These are phyloP conservation scores for Ambrosia hybrid DNA, from an alignment of 140 eudicot genomes.

Conservation along the genomic window DNA sequence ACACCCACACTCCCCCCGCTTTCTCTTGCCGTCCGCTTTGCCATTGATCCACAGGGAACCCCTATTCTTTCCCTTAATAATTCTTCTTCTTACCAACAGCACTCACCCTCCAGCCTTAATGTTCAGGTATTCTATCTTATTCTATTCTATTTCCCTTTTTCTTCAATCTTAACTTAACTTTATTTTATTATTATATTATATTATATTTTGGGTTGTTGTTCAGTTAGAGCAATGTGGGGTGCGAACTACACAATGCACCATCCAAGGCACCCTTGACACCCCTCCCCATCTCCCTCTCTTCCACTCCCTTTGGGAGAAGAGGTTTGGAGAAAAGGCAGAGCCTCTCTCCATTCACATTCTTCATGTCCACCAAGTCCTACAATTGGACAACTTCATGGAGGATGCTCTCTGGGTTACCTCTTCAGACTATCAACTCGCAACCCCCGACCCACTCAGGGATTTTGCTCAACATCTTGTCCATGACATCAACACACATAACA, in stretches of 20 bases:
- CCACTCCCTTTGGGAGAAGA: conserved; percentile 48
- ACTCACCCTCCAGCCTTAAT: conserved; percentile 57
- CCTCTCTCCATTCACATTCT: conserved; percentile 53
- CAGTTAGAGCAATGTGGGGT: conserved; percentile 49
- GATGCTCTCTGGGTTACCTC: conserved; percentile 80
- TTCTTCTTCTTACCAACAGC: conserved; percentile 22
- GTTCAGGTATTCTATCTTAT: conserved; percentile 29
- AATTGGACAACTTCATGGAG: conserved; percentile 25
- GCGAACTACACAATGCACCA: conserved; percentile 87
- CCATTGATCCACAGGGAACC: conserved; percentile 76
- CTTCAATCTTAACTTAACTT: too few relatives aligned
- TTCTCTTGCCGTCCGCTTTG: conserved; percentile 75
- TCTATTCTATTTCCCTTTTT: too few relatives aligned
- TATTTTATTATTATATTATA: too few relatives aligned
- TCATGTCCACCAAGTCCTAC: conserved; percentile 38
- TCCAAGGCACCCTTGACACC: conserved; percentile 66
- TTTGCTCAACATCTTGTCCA: conserved; percentile 60
- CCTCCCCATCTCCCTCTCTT: conserved; percentile 32
- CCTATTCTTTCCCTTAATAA: conserved; percentile 57
- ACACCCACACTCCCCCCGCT: conserved; percentile 36
- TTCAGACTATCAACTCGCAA: conserved; percentile 60
- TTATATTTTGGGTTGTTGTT: too few relatives aligned
- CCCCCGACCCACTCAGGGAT: conserved; percentile 84
- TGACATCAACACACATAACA: conserved; percentile 74
- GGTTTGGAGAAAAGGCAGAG: conserved; percentile 78